Evolutionary conservation across 441 rosid genomes (phyloP), one percentile per base, ranked within the genome.

Genomic region (Raphanus hybrid): DNA sequence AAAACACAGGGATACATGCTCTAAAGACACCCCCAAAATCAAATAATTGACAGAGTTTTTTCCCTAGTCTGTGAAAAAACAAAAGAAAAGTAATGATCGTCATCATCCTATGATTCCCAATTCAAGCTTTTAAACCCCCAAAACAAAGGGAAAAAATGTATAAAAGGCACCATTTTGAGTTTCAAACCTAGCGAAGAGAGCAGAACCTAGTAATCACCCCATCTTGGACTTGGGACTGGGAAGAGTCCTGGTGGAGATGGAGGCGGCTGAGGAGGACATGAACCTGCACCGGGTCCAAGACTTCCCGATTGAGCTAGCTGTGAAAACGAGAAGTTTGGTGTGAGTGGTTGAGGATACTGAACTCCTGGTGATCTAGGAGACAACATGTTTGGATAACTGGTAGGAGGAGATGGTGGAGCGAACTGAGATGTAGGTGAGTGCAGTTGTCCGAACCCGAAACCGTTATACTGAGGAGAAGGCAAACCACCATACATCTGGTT

Each of bases 391-490:
- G 76, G 34, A 29, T 29, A 29, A 29, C 34, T 3, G 32, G 61
- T 60, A 80, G 1, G 43, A 26, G 77, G 80, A 39, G 83, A 75
- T 9, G 91, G 90, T 84, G 80, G 77, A 74, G 82, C 87, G 81
- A 86, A 94, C 80, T 94, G 97, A 12, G 97, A 89, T 77, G 93
- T 87, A 32, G 96, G 96, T 2, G 98, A 92, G 37, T 88, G 91
- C 64, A 89, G 83, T 60, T 84, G 84, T 14, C 86, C 84, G 61
- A 90, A 91, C 12, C 87, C 88, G 9, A 91, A 91, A n/a, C 87
- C 88, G 12, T 71, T 71, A 67, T 75, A 70, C 16, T 67, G 77
- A 50, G 80, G 83, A 66, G 83, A 80, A 60, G 76, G 77, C 9
- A 80, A 59, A 41, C 83, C 59, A 72, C 78, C 82, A 45, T 84